Conservation (phyloP, 148 eudicot species). For the Rhododendron griersonianum region DNA sequence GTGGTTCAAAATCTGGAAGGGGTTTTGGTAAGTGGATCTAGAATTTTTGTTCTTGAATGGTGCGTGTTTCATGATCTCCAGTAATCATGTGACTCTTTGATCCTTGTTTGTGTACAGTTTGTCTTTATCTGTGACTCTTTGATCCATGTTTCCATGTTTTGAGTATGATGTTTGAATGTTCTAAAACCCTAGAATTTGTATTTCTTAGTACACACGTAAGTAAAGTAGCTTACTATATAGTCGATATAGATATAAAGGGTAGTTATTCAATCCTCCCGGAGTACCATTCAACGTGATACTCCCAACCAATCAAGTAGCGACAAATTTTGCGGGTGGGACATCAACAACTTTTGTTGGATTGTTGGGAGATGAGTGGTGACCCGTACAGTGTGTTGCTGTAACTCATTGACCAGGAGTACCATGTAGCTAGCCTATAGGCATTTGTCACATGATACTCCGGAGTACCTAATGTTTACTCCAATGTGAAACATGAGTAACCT, state of each 20-base stretch:
- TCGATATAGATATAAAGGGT: background rate
- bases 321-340: background rate
- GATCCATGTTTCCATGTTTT: background rate
- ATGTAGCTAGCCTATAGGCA: background rate
- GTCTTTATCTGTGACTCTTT: background rate
- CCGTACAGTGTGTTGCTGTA: background rate
- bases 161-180: background rate
- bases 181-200: background rate
- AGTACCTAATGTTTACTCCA: background rate
- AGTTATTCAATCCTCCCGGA: background rate
- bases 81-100: background rate
- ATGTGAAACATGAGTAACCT: background rate
- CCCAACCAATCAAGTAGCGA: background rate
- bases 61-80: background rate
- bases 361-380: background rate
- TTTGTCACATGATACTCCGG: background rate
- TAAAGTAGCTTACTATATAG: background rate
- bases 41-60: background rate
- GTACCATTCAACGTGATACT: background rate
- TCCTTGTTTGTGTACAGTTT: background rate
- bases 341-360: background rate
- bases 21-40: constrained; percentile 72
- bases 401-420: background rate
- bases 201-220: background rate
- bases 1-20: constrained; percentile 91